These are phyloP conservation scores for Tetradesmus lagerheimii DNA, from an alignment of 139 green algal genomes.

Conservation along the genomic window DNA sequence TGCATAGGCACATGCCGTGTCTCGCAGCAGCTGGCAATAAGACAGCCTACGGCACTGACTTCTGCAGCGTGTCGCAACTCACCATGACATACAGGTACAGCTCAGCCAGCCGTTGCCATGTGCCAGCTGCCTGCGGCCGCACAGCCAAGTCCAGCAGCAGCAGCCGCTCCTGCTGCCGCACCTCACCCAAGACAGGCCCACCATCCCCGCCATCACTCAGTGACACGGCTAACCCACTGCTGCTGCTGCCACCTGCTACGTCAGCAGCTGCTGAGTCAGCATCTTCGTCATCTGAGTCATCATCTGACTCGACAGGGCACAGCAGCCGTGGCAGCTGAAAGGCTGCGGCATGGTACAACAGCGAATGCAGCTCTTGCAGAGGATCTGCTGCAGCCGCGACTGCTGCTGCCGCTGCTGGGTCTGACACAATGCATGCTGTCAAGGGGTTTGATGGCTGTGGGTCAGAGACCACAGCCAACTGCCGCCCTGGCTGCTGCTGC, in stretches of 20 bases:
- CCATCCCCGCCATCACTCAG: background rate
- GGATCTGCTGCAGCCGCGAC: background rate
- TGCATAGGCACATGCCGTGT: too few species aligned
- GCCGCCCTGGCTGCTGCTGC: background rate
- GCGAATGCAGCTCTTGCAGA: constrained; percentile 11
- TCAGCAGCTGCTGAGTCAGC: background rate
- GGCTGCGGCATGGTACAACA: constrained; percentile 23
- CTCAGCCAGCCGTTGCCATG: constrained; percentile 18
- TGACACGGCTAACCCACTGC: background rate
- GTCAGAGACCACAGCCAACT: background rate
- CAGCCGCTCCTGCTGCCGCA: background rate
- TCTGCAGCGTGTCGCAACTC: background rate
- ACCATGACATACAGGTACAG: background rate
- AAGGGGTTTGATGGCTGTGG: background rate
- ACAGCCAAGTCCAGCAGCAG: constrained; percentile 29
- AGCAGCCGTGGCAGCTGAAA: background rate
- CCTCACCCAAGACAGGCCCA: background rate
- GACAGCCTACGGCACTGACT: background rate
- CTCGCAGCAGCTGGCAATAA: too few species aligned
- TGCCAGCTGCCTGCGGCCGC: background rate
- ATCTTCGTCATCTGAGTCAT: background rate
- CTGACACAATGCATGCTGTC: background rate
- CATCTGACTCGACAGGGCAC: background rate
- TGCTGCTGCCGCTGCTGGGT: background rate
- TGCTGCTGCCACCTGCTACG: background rate